Evolutionary conservation across 305 asterid species (phyloP).

Genomic region (Solanum chacoense): DNA sequence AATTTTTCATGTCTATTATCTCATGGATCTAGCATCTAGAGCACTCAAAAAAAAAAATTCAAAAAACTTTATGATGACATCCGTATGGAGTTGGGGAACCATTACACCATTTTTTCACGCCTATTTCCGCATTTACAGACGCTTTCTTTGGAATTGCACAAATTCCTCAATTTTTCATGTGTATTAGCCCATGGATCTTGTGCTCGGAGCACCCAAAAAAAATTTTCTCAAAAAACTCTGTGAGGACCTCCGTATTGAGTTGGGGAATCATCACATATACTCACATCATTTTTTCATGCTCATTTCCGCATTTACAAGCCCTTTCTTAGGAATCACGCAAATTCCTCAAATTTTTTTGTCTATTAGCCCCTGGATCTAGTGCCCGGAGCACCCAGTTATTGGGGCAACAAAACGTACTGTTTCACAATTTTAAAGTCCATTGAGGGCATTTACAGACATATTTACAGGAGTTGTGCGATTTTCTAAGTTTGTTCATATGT

Average conservation of each 20-base stretch:
- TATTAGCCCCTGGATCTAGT: too few relatives aligned
- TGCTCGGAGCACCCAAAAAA: not conserved
- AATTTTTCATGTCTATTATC: too few relatives aligned
- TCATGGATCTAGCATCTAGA: not conserved
- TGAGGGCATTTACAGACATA: not conserved
- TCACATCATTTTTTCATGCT: not conserved
- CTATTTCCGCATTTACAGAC: too few relatives aligned
- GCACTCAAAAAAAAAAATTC: not conserved
- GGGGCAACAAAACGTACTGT: not conserved
- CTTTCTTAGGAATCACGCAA: too few relatives aligned
- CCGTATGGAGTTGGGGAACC: not conserved
- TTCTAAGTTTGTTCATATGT: not conserved
- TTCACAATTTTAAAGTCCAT: not conserved
- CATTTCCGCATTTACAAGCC: too few relatives aligned
- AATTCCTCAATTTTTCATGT: not conserved
- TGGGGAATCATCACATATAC: not conserved
- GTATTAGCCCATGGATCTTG: not conserved
- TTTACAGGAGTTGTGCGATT: not conserved
- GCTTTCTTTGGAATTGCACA: too few relatives aligned
- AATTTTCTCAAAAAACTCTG: not conserved
- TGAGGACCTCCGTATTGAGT: not conserved
- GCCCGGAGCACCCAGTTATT: too few relatives aligned
- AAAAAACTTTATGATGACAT: too few relatives aligned
- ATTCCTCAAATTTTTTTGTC: not conserved
- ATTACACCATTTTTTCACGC: too few relatives aligned